A percentile compares a stretch with the other conserved stretches of the same genome.
These are phyloP conservation scores for Sporothrix pseudoabietina DNA, from an alignment of 2,329 filamentous ascomycete species.

Conservation along the genomic window DNA sequence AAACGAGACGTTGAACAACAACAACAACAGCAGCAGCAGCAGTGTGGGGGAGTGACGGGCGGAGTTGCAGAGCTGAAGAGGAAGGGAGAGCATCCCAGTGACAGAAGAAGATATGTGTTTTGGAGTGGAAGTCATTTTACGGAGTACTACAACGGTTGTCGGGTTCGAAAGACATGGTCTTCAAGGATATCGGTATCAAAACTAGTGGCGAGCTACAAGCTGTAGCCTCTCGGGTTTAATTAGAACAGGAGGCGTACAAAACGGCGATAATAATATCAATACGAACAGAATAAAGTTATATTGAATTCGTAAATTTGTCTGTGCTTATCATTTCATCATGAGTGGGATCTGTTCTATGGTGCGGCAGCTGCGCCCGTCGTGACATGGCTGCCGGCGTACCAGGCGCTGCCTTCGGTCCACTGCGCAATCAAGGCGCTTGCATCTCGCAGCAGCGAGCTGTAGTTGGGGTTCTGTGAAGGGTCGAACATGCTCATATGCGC, in stretches of 20 bases:
- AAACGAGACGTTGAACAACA: neutral
- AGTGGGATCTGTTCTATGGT: too few species aligned
- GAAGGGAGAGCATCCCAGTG: neutral
- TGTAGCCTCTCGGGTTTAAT: neutral
- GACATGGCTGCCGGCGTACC: slow-evolving; percentile 61
- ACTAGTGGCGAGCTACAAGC: neutral
- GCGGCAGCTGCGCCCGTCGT: neutral
- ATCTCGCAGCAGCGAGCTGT: slow-evolving; percentile 65
- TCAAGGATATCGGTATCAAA: neutral
- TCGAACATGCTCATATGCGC: slow-evolving; percentile 85
- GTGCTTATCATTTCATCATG: neutral
- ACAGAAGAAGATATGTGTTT: too few species aligned
- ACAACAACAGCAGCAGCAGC: too few species aligned
- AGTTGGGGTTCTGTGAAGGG: slow-evolving; percentile 70
- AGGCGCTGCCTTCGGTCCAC: slow-evolving; percentile 66
- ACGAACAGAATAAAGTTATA: neutral
- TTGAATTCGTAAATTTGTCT: neutral
- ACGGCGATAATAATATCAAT: neutral
- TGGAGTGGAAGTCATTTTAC: neutral
- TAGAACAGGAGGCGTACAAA: neutral
- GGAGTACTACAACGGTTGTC: neutral
- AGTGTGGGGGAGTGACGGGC: too few species aligned
- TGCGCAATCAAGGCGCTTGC: slow-evolving; percentile 65
- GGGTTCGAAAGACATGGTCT: neutral
- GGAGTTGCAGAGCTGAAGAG: neutral